Percentiles rank a stretch among this genome's conserved stretches.
Conservation (phyloP, 2,329 filamentous ascomycete species). For the Fusarium papillatum region DNA sequence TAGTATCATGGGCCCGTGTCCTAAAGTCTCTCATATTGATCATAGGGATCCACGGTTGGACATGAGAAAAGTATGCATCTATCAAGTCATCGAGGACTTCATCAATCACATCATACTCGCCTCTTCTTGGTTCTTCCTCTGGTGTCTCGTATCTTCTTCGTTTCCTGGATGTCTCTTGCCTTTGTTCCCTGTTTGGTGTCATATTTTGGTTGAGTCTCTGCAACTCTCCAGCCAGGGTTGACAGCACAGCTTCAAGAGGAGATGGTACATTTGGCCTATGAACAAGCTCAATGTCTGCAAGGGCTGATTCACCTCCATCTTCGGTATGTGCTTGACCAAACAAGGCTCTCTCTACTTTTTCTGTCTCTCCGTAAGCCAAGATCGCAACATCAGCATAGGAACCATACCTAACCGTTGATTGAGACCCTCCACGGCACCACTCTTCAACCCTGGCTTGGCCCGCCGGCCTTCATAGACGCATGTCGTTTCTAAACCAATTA, state of each 20-base stretch:
- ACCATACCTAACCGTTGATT: constrained; percentile 15
- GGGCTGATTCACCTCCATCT: background rate
- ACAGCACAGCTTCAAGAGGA: background rate
- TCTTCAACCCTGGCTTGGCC: constrained; percentile 22
- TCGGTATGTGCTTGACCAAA: background rate
- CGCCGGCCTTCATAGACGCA: constrained; percentile 13
- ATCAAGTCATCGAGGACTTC: constrained; percentile 33
- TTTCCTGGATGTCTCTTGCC: background rate
- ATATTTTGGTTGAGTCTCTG: background rate
- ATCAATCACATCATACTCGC: background rate
- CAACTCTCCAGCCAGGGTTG: background rate
- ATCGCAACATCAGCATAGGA: background rate
- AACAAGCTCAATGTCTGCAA: background rate
- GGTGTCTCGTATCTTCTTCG: background rate
- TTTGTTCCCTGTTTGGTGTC: background rate
- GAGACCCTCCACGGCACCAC: constrained; percentile 21
- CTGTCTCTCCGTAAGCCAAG: background rate
- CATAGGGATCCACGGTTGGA: constrained; percentile 58
- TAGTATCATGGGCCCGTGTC: too few relatives aligned
- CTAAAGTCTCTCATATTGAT: constrained; percentile 45
- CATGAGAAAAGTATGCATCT: constrained; percentile 50
- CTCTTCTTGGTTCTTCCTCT: background rate
- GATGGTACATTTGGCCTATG: background rate
- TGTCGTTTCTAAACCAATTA: background rate
- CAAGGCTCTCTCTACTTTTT: constrained; percentile 1